These are phyloP conservation scores for Echinosophora koreensis DNA, from an alignment of 306 rosid species.

Conservation along the genomic window DNA sequence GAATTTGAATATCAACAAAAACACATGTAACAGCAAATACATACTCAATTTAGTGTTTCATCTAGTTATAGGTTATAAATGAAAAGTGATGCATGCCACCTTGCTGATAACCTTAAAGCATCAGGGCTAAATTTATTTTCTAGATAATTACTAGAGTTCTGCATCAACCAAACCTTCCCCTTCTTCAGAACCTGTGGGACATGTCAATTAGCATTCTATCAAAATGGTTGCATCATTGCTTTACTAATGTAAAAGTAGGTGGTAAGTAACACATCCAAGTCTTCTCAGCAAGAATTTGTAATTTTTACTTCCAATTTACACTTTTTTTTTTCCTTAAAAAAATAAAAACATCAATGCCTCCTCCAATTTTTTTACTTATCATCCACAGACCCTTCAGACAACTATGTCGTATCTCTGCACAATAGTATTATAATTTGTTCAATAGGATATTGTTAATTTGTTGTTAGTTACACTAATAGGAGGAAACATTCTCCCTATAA, in stretches of 20 bases:
- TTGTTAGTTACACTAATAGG: not conserved
- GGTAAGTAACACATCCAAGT: not conserved
- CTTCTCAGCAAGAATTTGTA: not conserved
- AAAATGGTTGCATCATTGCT: not conserved
- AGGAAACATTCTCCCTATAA: not conserved
- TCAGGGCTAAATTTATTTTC: not conserved
- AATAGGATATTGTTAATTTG: not conserved
- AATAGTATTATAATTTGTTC: not conserved
- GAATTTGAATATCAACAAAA: constrained; percentile 17
- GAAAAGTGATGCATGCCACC: not conserved
- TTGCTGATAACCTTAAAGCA: not conserved
- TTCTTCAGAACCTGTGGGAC: not conserved
- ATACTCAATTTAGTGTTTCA: not conserved
- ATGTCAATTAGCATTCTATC: not conserved
- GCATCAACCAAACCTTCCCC: not conserved
- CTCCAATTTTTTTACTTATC: not conserved
- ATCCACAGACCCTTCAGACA: not conserved
- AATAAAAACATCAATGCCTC: not conserved
- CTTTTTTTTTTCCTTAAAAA: not conserved
- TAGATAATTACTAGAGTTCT: not conserved
- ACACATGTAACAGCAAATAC: not conserved
- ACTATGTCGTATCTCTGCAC: not conserved
- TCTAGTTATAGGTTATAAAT: not conserved
- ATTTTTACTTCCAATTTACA: not conserved
- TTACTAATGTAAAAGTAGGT: not conserved